A percentile compares a stretch with the other conserved stretches of the same genome.
Conservation (phyloP, 2,329 filamentous ascomycete genomes). For the Cyclaneusma minus region DNA sequence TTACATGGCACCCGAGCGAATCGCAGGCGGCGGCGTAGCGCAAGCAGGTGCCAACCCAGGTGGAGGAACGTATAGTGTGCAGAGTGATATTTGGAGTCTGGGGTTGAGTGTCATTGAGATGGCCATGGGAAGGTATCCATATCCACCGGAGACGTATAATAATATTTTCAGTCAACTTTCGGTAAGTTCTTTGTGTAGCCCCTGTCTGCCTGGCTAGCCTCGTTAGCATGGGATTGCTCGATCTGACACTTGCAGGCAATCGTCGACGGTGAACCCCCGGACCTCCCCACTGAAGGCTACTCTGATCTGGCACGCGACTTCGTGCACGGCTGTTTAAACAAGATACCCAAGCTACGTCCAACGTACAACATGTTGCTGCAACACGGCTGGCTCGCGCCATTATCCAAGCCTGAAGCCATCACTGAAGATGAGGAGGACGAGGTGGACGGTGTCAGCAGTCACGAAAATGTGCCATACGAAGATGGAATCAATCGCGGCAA, state of each 20-base stretch:
- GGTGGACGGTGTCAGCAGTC: conserved; percentile 23
- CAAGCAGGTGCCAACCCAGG: conserved; percentile 50
- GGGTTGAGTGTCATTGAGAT: conserved; percentile 93
- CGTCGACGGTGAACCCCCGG: conserved; percentile 89
- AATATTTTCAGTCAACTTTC: conserved; percentile 97
- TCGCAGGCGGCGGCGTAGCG: conserved; percentile 71
- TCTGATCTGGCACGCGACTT: conserved; percentile 73
- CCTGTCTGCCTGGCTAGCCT: conserved; percentile 3
- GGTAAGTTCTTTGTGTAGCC: conserved; percentile 40
- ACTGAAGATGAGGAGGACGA: conserved; percentile 50
- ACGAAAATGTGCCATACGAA: conserved; percentile 21
- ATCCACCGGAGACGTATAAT: conserved; percentile 91
- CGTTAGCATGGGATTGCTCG: too few species aligned
- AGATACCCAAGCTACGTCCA: conserved; percentile 82
- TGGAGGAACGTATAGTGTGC: conserved; percentile 87
- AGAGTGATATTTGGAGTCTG: conserved; percentile 95
- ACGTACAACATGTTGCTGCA: conserved; percentile 80
- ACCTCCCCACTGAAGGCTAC: conserved; percentile 64
- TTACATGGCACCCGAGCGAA: conserved; percentile 96
- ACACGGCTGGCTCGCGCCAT: conserved; percentile 70
- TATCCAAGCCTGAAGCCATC: conserved; percentile 65
- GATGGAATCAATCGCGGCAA: conserved; percentile 13
- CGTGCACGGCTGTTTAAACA: conserved; percentile 79
- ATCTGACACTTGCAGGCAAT: conserved; percentile 53
- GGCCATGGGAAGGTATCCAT: conserved; percentile 85